Conservation (phyloP, 1,284 basidiomycete species). For the Ceratobasidium sp. region DNA sequence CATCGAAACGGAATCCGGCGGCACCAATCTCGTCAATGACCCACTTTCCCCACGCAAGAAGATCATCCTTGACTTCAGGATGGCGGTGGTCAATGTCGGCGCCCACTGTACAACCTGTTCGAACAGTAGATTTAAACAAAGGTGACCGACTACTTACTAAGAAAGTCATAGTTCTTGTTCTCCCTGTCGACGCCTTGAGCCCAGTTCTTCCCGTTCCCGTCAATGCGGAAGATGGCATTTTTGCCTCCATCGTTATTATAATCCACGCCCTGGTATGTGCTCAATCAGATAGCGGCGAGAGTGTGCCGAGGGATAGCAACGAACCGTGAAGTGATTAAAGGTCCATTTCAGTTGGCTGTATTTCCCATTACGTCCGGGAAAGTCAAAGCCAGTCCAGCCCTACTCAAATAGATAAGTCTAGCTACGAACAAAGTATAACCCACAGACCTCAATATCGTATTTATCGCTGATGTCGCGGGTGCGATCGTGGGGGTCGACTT, state of each 20-base stretch:
- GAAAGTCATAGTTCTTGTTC: slow-evolving; percentile 61
- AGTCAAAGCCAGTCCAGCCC: slow-evolving; percentile 62
- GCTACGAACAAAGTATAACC: background rate
- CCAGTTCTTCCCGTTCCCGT: slow-evolving; percentile 68
- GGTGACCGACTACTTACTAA: slow-evolving; percentile 50
- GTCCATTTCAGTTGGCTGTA: slow-evolving; percentile 65
- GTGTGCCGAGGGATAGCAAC: background rate
- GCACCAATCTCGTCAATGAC: slow-evolving; percentile 64
- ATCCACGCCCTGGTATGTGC: slow-evolving; percentile 60
- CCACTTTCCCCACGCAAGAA: slow-evolving; percentile 68
- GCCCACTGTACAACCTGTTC: slow-evolving; percentile 51
- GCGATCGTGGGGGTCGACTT: slow-evolving; percentile 62
- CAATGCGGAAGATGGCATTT: slow-evolving; percentile 63
- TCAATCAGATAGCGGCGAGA: background rate
- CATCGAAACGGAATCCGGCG: slow-evolving; percentile 66
- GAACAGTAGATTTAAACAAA: background rate
- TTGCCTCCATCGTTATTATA: slow-evolving; percentile 64
- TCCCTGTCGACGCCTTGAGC: slow-evolving; percentile 59
- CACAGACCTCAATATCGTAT: slow-evolving; percentile 60
- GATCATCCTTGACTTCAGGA: slow-evolving; percentile 61
- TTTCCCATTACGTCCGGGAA: slow-evolving; percentile 65
- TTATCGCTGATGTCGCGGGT: slow-evolving; percentile 57
- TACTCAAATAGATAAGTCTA: background rate
- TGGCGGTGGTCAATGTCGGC: slow-evolving; percentile 64
- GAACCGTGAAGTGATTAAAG: slow-evolving; percentile 61